phyloP scores from a whole-genome alignment of 805 yeast species.

The Deakozyma indianensis region DNA sequence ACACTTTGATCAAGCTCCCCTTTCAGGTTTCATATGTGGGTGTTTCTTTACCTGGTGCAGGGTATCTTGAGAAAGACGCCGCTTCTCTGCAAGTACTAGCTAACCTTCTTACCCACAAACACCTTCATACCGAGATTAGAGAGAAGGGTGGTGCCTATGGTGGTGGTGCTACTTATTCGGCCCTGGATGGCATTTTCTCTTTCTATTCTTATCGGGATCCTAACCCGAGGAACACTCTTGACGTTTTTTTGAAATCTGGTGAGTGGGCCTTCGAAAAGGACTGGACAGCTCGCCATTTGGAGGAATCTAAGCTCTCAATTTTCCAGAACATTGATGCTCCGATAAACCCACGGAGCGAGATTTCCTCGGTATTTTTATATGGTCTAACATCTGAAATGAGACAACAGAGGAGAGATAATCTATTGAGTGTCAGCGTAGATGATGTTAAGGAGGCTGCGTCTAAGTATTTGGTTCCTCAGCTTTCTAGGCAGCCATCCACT shows the following conservation, averaged over 20 bases:
- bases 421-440: conserved; percentile 47
- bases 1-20: conserved; percentile 54
- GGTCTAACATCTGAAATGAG: conserved; percentile 67
- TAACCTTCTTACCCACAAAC: conserved; percentile 65
- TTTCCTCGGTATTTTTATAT: conserved; percentile 46
- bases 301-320: conserved; percentile 79
- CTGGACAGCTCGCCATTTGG: conserved; percentile 54
- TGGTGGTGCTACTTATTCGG: conserved; percentile 79
- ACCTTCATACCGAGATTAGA: conserved; percentile 77
- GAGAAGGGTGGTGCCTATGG: conserved; percentile 98
- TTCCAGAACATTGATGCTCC: conserved; percentile 93
- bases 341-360: conserved; percentile 64
- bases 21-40: conserved; percentile 83
- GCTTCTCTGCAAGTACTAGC: conserved; percentile 76
- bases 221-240: conserved; percentile 55
- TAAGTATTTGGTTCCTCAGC: conserved; percentile 34
- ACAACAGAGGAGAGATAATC: conserved; percentile 61
- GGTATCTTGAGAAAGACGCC: conserved; percentile 58
- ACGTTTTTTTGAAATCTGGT: conserved; percentile 41
- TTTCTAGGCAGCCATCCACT: neutral
- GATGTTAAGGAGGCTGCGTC: conserved; percentile 58
- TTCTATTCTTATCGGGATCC: conserved; percentile 94
- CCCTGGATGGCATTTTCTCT: conserved; percentile 63
- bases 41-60: conserved; percentile 47
- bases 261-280: conserved; percentile 30